phyloP scores from a whole-genome alignment of 176 grass and related monocot genomes.

The Aegilops umbellulata region DNA sequence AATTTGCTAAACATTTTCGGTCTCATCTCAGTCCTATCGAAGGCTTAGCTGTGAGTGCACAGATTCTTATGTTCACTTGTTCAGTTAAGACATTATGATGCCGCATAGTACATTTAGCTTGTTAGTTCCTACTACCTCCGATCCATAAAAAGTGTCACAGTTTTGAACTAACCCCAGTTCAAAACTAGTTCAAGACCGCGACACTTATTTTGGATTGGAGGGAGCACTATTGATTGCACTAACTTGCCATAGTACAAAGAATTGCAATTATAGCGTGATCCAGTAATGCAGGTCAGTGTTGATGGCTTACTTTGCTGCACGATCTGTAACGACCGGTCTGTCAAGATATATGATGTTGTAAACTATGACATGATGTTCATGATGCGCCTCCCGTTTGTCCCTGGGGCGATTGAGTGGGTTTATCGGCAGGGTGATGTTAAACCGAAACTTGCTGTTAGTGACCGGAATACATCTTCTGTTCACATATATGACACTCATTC shows the following conservation, averaged over 20 bases:
- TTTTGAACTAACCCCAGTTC: too few relatives aligned
- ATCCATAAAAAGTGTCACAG: too few relatives aligned
- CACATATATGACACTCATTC: slow-evolving; percentile 88
- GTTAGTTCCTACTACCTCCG: background rate
- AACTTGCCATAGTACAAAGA: background rate
- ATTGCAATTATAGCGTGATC: slow-evolving; percentile 51
- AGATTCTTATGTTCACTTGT: slow-evolving; percentile 10
- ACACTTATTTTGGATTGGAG: too few relatives aligned
- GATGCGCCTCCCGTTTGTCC: slow-evolving; percentile 82
- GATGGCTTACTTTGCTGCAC: slow-evolving; percentile 97
- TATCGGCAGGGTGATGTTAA: slow-evolving; percentile 89
- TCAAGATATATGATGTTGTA: slow-evolving; percentile 98
- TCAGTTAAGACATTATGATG: background rate
- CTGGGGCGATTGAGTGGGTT: slow-evolving; percentile 91
- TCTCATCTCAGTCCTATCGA: slow-evolving; percentile 97
- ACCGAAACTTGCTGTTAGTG: slow-evolving; percentile 85
- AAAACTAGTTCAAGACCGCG: too few relatives aligned
- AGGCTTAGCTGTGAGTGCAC: slow-evolving; percentile 84
- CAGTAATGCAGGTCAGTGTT: slow-evolving; percentile 69
- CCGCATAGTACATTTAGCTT: background rate
- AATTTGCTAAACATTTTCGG: slow-evolving; percentile 98
- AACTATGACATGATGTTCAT: slow-evolving; percentile 99
- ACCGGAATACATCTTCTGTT: slow-evolving; percentile 58
- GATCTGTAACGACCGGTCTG: slow-evolving; percentile 66
- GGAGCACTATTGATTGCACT: background rate